These are phyloP conservation scores for Penicillium sp. DNA, from an alignment of 2,329 filamentous ascomycete species.

Conservation along the genomic window DNA sequence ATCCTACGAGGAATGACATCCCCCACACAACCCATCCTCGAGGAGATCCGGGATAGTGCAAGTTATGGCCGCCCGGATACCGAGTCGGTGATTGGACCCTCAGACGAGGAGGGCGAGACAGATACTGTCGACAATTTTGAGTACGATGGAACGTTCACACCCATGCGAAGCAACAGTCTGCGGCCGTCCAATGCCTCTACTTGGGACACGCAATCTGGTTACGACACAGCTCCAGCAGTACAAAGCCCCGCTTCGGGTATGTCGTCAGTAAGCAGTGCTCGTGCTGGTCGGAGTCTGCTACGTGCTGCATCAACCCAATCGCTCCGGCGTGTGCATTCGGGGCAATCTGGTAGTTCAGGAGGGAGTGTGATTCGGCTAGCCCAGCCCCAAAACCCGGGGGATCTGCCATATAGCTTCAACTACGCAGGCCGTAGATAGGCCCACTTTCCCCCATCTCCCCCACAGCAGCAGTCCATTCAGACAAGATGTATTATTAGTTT, in stretches of 20 bases:
- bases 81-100: constrained; percentile 43
- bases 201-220: constrained; percentile 35
- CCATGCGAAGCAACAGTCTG: constrained; percentile 30
- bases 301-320: constrained; percentile 43
- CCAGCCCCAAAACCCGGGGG: constrained; percentile 32
- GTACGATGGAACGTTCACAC: constrained; percentile 25
- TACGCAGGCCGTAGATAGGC: constrained; percentile 20
- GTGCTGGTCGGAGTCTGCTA: constrained; percentile 12
- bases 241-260: constrained; percentile 25
- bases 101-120: constrained; percentile 45
- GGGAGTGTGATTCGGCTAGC: constrained; percentile 47
- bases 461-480: constrained; percentile 1
- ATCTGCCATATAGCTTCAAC: constrained; percentile 42
- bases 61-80: constrained; percentile 29
- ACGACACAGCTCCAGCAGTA: constrained; percentile 30
- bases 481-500: constrained; percentile 22
- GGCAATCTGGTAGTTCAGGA: constrained; percentile 37
- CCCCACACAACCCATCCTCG: constrained; percentile 60
- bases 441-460: constrained; percentile 5
- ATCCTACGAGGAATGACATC: constrained; percentile 76
- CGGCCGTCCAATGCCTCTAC: constrained; percentile 33
- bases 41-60: constrained; percentile 33
- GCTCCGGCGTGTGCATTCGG: constrained; percentile 37
- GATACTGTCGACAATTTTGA: constrained; percentile 36
- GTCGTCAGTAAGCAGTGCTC: constrained; percentile 22